phyloP scores from a whole-genome alignment of 225 moss, liverwort and hornwort species.

The Bryoerythrophyllum caledonicum region DNA sequence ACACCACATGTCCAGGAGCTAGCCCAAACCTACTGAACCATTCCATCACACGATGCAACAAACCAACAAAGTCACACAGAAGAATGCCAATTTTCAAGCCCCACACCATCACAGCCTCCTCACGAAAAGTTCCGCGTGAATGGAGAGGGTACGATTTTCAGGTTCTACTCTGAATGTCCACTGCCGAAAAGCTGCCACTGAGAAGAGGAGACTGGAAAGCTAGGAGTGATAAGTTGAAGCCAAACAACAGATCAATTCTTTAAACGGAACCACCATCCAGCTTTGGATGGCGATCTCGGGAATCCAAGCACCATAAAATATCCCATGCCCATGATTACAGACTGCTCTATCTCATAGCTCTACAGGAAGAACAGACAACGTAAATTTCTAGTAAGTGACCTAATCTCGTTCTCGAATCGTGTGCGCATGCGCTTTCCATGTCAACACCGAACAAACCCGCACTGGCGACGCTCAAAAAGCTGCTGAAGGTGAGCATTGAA shows the following conservation, averaged over 20 bases:
- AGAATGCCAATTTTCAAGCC: not conserved
- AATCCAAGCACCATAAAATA: not conserved
- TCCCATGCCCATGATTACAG: not conserved
- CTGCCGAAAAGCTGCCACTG: not conserved
- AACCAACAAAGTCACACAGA: not conserved
- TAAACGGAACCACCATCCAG: no score
- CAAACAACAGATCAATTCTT: no score
- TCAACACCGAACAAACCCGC: conserved; percentile 1
- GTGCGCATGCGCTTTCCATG: not conserved
- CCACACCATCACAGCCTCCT: not conserved
- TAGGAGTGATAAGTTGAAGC: not conserved
- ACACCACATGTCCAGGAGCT: not conserved
- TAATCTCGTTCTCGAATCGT: not conserved
- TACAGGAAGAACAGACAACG: not conserved
- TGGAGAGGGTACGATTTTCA: not conserved
- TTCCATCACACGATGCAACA: not conserved
- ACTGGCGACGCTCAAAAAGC: not conserved
- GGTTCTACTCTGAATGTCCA: not conserved
- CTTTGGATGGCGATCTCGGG: not conserved
- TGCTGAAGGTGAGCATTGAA: not conserved
- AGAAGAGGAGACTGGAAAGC: not conserved
- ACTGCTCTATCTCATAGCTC: not conserved
- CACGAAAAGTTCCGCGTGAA: not conserved
- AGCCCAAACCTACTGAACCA: not conserved
- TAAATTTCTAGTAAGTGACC: not conserved